Evolutionary conservation across 2,329 filamentous ascomycete species (phyloP).

Genomic region (Beauveria bassiana): DNA sequence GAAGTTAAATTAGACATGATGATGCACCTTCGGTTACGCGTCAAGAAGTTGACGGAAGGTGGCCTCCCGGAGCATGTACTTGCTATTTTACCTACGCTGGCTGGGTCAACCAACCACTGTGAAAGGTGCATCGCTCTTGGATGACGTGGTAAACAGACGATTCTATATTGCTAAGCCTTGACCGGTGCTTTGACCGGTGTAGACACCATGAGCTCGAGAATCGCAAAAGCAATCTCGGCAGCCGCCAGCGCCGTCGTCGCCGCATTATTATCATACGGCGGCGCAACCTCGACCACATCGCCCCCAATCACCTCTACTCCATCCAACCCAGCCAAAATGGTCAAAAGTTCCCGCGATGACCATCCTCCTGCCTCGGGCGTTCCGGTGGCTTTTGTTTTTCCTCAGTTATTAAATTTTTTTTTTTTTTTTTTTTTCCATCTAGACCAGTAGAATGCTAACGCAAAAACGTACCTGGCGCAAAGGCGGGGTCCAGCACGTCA

Average conservation of each 20-base stretch:
- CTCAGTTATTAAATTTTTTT: neutral
- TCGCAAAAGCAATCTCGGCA: slow-evolving; percentile 73
- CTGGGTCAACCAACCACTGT: neutral
- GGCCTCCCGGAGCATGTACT: neutral
- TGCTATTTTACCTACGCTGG: neutral
- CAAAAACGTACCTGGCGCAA: slow-evolving; percentile 15
- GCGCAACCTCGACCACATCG: slow-evolving; percentile 78
- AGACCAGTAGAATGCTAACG: too few species aligned
- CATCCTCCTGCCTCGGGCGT: slow-evolving; percentile 81
- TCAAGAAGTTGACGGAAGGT: neutral
- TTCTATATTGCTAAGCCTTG: slow-evolving; percentile 1
- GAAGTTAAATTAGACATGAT: too few species aligned
- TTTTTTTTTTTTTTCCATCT: too few species aligned
- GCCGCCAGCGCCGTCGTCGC: slow-evolving; percentile 73
- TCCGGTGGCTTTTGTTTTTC: slow-evolving; percentile 52
- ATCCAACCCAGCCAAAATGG: slow-evolving; percentile 70
- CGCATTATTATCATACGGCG: slow-evolving; percentile 68
- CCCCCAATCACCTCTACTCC: slow-evolving; percentile 73
- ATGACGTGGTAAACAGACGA: too few species aligned
- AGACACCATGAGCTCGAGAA: slow-evolving; percentile 38
- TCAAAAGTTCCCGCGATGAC: slow-evolving; percentile 75
- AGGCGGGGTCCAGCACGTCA: slow-evolving; percentile 64
- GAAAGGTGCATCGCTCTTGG: too few species aligned
- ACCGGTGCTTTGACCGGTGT: slow-evolving; percentile 13
- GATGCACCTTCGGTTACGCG: neutral